Base-by-base conservation (phyloP, 495 filamentous ascomycete genomes). In the Penicillium salamii region DNA sequence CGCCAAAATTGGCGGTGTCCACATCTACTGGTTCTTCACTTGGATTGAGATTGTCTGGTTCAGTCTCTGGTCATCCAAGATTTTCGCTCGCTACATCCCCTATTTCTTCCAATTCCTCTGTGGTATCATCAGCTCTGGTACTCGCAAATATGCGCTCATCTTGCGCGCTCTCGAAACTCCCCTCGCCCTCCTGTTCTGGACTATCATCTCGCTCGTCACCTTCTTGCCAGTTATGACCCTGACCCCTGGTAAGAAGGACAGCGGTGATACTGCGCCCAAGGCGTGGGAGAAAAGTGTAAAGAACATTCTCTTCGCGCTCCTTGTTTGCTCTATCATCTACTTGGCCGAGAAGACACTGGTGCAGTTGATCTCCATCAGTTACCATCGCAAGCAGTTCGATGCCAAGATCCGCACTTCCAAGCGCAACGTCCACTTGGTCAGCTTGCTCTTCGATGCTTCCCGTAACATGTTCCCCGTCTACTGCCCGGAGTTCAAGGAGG, bases 11-110 rank as follows among this genome's bases (percentile, higher is more conserved):
- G 83, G 77, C 1, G 79, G 80, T 7, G 86, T 91, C 0, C 74
- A 81, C 21, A 75, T 93, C 23, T 79, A 87, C 45, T 81, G 83
- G 76, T 85, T 98, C 55, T 97, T 92, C 59, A 72, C 84, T 21
- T 98, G 93, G 93, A 79, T 98, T 55, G 89, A 96, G 66, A 78
- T 95, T 46, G 81, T 95, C 21, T 97, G 91, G 92, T 71, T 91
- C 33, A 80, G 83, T 46, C 75, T 97, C 42, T 98, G 93, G 93
- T 79, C 81, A 18, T 86, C 83, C 35, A 98, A 98, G 70, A 64
- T 96, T 28, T 74, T 87, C 19, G 87, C 91, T 7, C 86, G 88
- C 62, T 69, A 83, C 21, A 66, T 96, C n/a, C 92, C 93, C 1
- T 75, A 65, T 15, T 52, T 96, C 21, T 97, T 97, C 67, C 88